Evolutionary conservation across 2,329 filamentous ascomycete species (phyloP), one percentile per base, ranked within the genome.

Genomic region (Apiospora pterosperma): DNA sequence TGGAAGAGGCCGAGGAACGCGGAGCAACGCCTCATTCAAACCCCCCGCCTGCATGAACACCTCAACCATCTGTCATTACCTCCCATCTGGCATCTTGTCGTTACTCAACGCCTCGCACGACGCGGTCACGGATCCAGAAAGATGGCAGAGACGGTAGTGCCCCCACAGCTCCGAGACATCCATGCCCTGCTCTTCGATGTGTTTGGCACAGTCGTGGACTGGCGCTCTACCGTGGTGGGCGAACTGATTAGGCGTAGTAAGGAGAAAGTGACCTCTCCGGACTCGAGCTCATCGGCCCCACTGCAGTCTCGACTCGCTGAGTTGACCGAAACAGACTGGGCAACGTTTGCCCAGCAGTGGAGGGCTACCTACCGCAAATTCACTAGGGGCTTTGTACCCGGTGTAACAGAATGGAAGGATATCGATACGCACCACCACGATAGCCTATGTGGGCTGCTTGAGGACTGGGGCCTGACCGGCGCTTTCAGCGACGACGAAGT

Each of bases 131-230:
- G 19, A 34, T 55, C 48, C 19, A 42, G 41, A 8, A 19, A 55
- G 23, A 65, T 66, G 25, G 64, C 69, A n/a, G 68, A 69, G 21
- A 52, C 66, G 8, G 65, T 21, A 8, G 7, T 14, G 23, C 16
- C 25, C 7, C 16, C 44, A 19, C 6, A n/a, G 8, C 23, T 73
- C 19, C 65, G 63, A 31, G 59, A 67, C 34, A 70, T 86, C 67
- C 87, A 87, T 69, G 90, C 85, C 8, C 80, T 93, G 38, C 82
- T 89, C 63, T 93, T 92, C 72, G 91, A 93, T 77, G 85, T 93
- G 70, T 93, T 94, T 76, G 91, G 91, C 69, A 96, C 92, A 1
- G 87, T 90, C 67, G 92, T 96, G 58, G 85, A 95, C 80, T 95
- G 92, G 91, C 89, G 91, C 64, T 81, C 81, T 42, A 87, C 88